phyloP scores from a whole-genome alignment of 306 rosid genomes.

The Aeschynomene evenia region DNA sequence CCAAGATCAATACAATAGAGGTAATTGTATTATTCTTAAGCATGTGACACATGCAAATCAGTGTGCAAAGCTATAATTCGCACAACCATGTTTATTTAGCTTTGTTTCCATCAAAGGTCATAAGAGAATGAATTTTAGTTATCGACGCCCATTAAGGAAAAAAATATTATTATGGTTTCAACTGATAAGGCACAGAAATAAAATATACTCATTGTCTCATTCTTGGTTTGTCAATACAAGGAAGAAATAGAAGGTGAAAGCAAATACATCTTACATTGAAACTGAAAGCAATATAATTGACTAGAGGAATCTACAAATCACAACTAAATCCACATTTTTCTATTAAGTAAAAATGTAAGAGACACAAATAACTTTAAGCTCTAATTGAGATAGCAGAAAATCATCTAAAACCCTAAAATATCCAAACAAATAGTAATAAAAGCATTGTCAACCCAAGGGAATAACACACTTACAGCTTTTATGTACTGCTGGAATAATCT shows the following conservation, averaged over 20 bases:
- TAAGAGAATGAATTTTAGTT: background rate
- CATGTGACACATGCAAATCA: background rate
- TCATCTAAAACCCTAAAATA: constrained; percentile 17
- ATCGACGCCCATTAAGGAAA: background rate
- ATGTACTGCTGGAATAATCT: constrained; percentile 25
- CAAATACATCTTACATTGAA: background rate
- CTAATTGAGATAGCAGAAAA: background rate
- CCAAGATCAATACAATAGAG: background rate
- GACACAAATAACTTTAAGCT: constrained; percentile 2
- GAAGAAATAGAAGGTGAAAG: background rate
- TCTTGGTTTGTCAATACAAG: background rate
- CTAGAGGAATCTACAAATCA: background rate
- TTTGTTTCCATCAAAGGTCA: background rate
- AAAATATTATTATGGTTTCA: background rate
- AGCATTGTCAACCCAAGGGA: constrained; percentile 3
- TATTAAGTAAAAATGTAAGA: background rate
- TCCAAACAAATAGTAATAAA: constrained; percentile 15
- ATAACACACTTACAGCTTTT: constrained; percentile 45
- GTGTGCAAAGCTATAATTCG: background rate
- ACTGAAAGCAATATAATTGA: background rate
- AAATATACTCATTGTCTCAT: background rate
- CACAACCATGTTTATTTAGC: background rate
- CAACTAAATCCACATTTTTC: constrained; percentile 12
- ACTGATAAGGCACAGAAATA: background rate
- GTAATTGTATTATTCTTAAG: constrained; percentile 12